A percentile compares a stretch with the other conserved stretches of the same genome.
These are phyloP conservation scores for Arthrinium phaeospermum DNA, from an alignment of 2,329 filamentous ascomycete genomes.

Conservation along the genomic window DNA sequence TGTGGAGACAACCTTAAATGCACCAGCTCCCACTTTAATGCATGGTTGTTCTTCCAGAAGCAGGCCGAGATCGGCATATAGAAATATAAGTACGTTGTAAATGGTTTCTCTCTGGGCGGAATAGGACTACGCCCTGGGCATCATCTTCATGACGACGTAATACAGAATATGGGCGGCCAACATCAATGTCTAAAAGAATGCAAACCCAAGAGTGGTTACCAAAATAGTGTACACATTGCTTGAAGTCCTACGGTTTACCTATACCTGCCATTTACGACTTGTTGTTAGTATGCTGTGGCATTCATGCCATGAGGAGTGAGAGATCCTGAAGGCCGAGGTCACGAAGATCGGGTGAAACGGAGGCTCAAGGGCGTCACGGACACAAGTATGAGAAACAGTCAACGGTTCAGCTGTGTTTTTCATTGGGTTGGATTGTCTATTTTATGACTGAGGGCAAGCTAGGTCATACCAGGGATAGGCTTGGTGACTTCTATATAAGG, in stretches of 20 bases:
- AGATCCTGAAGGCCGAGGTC: background rate
- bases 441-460: conserved; percentile 4
- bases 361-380: background rate
- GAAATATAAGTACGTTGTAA: background rate
- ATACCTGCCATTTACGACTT: background rate
- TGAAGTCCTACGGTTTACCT: background rate
- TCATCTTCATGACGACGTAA: background rate
- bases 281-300: background rate
- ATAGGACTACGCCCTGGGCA: too few relatives aligned
- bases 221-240: background rate
- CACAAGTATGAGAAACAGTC: background rate
- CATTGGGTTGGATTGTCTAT: background rate
- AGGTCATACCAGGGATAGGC: conserved; percentile 10
- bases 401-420: conserved; percentile 10
- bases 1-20: background rate
- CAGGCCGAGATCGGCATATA: background rate
- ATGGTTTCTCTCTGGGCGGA: too few relatives aligned
- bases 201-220: background rate
- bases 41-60: background rate
- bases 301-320: background rate
- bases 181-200: background rate
- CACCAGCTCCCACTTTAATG: background rate
- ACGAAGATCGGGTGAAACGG: background rate
- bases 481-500: conserved; percentile 6
- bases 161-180: background rate